Base-by-base conservation (phyloP, 2,329 filamentous ascomycete genomes). In the Parascedosporium putredinis region DNA sequence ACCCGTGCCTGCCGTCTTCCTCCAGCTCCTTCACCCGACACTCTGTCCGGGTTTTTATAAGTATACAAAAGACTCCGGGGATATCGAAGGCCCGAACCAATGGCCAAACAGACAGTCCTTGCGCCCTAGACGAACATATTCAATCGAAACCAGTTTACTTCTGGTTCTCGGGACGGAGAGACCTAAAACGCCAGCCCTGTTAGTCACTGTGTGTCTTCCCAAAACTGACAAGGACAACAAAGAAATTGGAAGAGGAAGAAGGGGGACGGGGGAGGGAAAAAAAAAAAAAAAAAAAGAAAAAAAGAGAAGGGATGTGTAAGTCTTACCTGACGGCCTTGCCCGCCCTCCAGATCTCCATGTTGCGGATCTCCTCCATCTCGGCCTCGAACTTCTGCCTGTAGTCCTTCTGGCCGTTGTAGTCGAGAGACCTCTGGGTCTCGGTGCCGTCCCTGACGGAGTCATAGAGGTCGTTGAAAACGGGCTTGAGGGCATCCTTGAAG, bases 401-500 rank as follows among this genome's bases (percentile, higher is more conserved):
- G 74, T 98, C 89, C 60, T 81, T 75, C 73, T 94, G 88, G 67
- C 86, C 79, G 81, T 97, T 97, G 82, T 94, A 98, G 65, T 96
- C 89, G 65, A 98, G 84, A 54, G 88, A 93, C 71, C 93, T 83
- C 83, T 93, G 77, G 64, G 93, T 98, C 85, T 98, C 93, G 65
- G 80, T 83, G 66, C 93, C 93, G 63, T 89, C 81, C 71, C 82
- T 82, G 66, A 98, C 93, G 56, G 86, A 84, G 73, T 94, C 85
- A 77, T 98, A 98, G 54, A 98, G 85, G 64, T 87, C 79, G 76
- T 96, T 91, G 82, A 98, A 98, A 67, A 98, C 86, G 64, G 93
- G 93, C 86, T 97, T 97, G 67, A 98, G 81, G 67, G 86, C 89
- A 60, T 91, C 86, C 86, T 96, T 96, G 88, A 98, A 98, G 68